These are phyloP conservation scores for Hyphodiscus sp. DNA, from an alignment of 2,329 filamentous ascomycete genomes.

Conservation along the genomic window DNA sequence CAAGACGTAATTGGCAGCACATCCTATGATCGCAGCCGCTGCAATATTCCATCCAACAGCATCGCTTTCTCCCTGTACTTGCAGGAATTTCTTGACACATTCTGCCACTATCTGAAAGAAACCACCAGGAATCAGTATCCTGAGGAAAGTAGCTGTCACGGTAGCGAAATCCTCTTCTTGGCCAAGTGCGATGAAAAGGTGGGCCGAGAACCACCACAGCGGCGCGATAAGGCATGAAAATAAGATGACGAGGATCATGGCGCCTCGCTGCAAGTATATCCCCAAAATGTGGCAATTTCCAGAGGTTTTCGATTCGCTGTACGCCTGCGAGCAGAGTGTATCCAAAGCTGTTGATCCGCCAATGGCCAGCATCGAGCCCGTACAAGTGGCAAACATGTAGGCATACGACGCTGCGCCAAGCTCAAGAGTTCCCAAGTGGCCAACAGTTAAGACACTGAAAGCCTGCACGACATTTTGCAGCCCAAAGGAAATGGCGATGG, in stretches of 20 bases:
- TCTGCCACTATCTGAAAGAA: constrained; percentile 82
- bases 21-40: constrained; percentile 72
- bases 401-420: constrained; percentile 61
- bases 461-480: constrained; percentile 7
- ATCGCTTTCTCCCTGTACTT: constrained; percentile 73
- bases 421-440: constrained; percentile 4
- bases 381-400: constrained; percentile 86
- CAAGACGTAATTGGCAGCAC: constrained; percentile 69
- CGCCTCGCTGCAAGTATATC: constrained; percentile 65
- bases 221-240: constrained; percentile 66
- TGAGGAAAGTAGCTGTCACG: constrained; percentile 64
- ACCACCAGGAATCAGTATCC: constrained; percentile 66
- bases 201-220: constrained; percentile 69
- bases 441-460: constrained; percentile 6
- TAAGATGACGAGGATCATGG: constrained; percentile 55
- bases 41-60: constrained; percentile 74
- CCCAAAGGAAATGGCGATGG: constrained; percentile 6
- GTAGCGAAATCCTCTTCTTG: constrained; percentile 68
- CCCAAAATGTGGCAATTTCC: constrained; percentile 56
- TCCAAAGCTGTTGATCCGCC: constrained; percentile 80
- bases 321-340: constrained; percentile 43
- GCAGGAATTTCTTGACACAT: constrained; percentile 73
- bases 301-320: constrained; percentile 26
- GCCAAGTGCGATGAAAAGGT: constrained; percentile 63
- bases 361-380: constrained; percentile 74